These are phyloP conservation scores for Triangularia verruculosa DNA, from an alignment of 2,329 filamentous ascomycete genomes.

Conservation along the genomic window DNA sequence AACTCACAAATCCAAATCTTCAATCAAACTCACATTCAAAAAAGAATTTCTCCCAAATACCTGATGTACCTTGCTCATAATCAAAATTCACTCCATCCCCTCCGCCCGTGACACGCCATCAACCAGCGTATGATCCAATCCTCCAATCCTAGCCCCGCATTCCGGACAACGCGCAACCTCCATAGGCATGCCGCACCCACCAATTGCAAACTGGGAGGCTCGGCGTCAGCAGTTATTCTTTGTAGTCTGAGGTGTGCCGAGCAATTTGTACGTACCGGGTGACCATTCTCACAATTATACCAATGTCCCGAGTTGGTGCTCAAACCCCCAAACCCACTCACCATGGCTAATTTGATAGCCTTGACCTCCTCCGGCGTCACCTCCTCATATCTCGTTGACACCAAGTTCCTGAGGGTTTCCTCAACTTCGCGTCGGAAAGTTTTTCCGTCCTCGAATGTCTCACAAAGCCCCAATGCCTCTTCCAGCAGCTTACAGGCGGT, in stretches of 20 bases:
- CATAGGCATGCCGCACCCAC: conserved; percentile 67
- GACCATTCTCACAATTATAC: conserved; percentile 34
- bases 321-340: conserved; percentile 39
- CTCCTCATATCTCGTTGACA: conserved; percentile 37
- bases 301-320: conserved; percentile 37
- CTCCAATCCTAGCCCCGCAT: conserved; percentile 57
- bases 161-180: conserved; percentile 59
- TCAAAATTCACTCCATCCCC: conserved; percentile 43
- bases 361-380: conserved; percentile 42
- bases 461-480: conserved; percentile 33
- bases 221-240: too few relatives aligned
- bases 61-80: neutral
- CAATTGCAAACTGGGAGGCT: conserved; percentile 59
- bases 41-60: too few relatives aligned
- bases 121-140: conserved; percentile 46
- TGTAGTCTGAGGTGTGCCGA: conserved; percentile 47
- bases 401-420: conserved; percentile 30
- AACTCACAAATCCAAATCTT: too few relatives aligned
- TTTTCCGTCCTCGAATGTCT: conserved; percentile 32
- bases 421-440: conserved; percentile 31
- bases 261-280: conserved; percentile 26
- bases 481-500: conserved; percentile 30
- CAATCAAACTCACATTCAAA: too few relatives aligned
- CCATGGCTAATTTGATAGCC: conserved; percentile 47
- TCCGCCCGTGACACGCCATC: conserved; percentile 50